Conservation (phyloP, 345 rosid species). For the Murraya paniculata region DNA sequence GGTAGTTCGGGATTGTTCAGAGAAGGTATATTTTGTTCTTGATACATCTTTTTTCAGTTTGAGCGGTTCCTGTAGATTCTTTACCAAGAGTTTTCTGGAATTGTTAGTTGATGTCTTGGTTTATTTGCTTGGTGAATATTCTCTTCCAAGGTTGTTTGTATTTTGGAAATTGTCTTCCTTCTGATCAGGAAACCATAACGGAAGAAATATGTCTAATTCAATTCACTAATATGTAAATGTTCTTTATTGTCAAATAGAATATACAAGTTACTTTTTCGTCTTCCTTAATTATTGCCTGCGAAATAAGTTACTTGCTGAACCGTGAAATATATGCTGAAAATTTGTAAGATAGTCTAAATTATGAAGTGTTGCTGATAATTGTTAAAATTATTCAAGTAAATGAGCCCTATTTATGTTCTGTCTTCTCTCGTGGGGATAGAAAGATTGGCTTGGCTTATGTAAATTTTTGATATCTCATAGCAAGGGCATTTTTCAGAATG, state of each 20-base stretch:
- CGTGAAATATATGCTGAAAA: not conserved
- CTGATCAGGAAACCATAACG: not conserved
- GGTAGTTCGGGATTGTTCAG: conserved; percentile 68
- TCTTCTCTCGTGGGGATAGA: not conserved
- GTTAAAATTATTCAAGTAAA: not conserved
- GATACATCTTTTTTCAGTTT: not conserved
- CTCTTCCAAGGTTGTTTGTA: not conserved
- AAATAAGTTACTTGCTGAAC: not conserved
- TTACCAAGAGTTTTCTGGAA: not conserved
- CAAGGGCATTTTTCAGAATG: too few relatives aligned
- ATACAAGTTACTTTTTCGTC: not conserved
- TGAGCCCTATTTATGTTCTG: not conserved
- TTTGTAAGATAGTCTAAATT: not conserved
- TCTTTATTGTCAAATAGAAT: not conserved
- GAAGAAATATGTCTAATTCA: not conserved
- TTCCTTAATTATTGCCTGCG: not conserved
- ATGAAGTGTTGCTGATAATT: not conserved
- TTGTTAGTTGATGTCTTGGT: not conserved
- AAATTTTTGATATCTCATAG: too few relatives aligned
- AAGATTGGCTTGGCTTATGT: not conserved
- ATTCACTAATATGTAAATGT: not conserved
- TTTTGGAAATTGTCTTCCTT: not conserved
- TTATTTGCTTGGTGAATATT: not conserved
- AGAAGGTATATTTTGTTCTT: conserved; percentile 42
- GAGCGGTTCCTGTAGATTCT: not conserved